Evolutionary conservation across 179 eudicot species (phyloP).

Genomic region (Dionaea muscipula): DNA sequence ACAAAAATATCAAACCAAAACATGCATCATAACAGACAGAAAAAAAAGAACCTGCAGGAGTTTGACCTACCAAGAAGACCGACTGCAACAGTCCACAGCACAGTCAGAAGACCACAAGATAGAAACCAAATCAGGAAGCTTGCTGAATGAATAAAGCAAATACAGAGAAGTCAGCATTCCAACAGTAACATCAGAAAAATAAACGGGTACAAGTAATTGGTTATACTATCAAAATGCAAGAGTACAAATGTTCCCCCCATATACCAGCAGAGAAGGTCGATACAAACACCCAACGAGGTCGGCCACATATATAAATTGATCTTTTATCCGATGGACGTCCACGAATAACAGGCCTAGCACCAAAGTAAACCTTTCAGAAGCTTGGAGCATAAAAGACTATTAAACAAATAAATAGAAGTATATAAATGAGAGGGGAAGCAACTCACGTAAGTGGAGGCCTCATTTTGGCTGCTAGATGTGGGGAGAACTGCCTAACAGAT

Average conservation of each 20-base stretch:
- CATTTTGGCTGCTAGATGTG: constrained; percentile 91
- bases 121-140: constrained; percentile 71
- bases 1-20: constrained; percentile 1
- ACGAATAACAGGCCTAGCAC: constrained; percentile 74
- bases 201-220: background rate
- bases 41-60: background rate
- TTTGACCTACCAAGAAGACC: constrained; percentile 52
- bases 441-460: constrained; percentile 88
- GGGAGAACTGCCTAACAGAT: constrained; percentile 76
- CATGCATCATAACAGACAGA: constrained; percentile 4
- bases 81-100: constrained; percentile 49
- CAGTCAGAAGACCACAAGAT: constrained; percentile 64
- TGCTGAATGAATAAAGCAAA: constrained; percentile 22
- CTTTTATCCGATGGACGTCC: constrained; percentile 86
- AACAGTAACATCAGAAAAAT: background rate
- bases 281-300: constrained; percentile 79
- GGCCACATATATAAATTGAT: constrained; percentile 64
- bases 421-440: constrained; percentile 2
- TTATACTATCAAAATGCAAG: background rate
- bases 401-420: background rate
- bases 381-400: constrained; percentile 7
- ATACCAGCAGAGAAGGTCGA: constrained; percentile 43
- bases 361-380: constrained; percentile 11
- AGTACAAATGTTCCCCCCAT: constrained; percentile 1
- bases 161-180: background rate